Percentiles rank a stretch among this genome's conserved stretches.
Conservation (phyloP, 306 rosid genomes). For the Bauhinia variegata region DNA sequence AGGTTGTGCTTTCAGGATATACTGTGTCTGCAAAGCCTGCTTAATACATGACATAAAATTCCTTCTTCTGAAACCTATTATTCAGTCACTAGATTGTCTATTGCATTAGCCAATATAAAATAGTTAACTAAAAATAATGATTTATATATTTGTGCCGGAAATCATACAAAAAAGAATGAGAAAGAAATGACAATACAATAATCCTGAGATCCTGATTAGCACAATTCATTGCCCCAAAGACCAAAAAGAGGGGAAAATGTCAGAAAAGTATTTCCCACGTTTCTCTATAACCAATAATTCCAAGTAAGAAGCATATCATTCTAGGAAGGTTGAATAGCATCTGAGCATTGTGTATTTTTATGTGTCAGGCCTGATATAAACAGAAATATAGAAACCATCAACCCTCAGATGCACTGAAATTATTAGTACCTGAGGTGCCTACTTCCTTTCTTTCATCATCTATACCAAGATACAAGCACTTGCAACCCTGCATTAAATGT, state of each 20-base stretch:
- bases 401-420: slow-evolving; percentile 17
- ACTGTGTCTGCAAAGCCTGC: slow-evolving; percentile 1
- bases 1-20: slow-evolving; percentile 16
- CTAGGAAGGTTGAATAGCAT: slow-evolving; percentile 22
- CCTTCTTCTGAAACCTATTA: background rate
- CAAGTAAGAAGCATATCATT: slow-evolving; percentile 4
- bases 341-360: slow-evolving; percentile 27
- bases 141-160: background rate
- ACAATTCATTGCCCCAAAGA: slow-evolving; percentile 13
- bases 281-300: slow-evolving; percentile 16
- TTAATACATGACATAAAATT: background rate
- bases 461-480: slow-evolving; percentile 80
- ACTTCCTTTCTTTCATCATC: slow-evolving; percentile 80
- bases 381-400: slow-evolving; percentile 15
- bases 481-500: slow-evolving; percentile 68
- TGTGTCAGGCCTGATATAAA: slow-evolving; percentile 11
- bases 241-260: background rate
- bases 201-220: slow-evolving; percentile 20
- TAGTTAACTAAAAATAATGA: slow-evolving; percentile 3
- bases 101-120: background rate
- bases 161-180: slow-evolving; percentile 2
- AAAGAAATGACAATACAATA: slow-evolving; percentile 1
- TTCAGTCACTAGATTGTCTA: background rate
- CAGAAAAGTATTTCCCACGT: slow-evolving; percentile 6
- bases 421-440: slow-evolving; percentile 80